Percentiles rank a stretch among this genome's conserved stretches.
phyloP scores from a whole-genome alignment of 805 yeast species.

The Torulaspora quercuum region DNA sequence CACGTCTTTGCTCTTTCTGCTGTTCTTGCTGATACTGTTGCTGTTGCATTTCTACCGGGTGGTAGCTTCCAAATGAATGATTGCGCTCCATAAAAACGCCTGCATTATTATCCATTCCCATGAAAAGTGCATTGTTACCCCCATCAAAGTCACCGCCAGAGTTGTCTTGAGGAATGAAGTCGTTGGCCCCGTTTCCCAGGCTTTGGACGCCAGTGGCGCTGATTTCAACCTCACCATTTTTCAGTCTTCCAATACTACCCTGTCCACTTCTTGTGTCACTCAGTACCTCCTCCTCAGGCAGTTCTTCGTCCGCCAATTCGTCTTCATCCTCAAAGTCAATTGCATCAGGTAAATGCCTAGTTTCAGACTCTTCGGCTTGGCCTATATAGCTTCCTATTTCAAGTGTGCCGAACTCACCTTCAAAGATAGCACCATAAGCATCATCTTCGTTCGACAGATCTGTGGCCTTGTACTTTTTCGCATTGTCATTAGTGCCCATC shows the following conservation, averaged over 20 bases:
- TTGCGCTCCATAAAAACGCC: slow-evolving; percentile 21
- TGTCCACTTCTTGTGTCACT: slow-evolving; percentile 1
- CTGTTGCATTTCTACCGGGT: slow-evolving; percentile 19
- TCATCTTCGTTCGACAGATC: slow-evolving; percentile 39
- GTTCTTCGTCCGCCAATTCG: slow-evolving; percentile 87
- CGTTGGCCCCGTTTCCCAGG: slow-evolving; percentile 9
- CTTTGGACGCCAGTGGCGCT: not conserved
- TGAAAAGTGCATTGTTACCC: slow-evolving; percentile 34
- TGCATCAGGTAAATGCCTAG: slow-evolving; percentile 85
- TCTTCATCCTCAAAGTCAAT: slow-evolving; percentile 92
- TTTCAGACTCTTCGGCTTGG: slow-evolving; percentile 42
- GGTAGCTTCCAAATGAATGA: slow-evolving; percentile 20
- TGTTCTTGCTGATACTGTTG: slow-evolving; percentile 10
- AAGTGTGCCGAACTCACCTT: slow-evolving; percentile 38
- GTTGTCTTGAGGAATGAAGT: slow-evolving; percentile 15
- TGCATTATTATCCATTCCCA: slow-evolving; percentile 28
- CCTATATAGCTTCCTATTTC: slow-evolving; percentile 34
- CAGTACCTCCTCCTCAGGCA: slow-evolving; percentile 34
- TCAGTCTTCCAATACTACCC: not conserved
- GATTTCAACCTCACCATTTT: slow-evolving; percentile 1
- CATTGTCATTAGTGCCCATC: slow-evolving; percentile 5
- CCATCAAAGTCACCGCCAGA: slow-evolving; percentile 18
- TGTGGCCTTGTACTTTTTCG: slow-evolving; percentile 10
- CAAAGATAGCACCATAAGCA: slow-evolving; percentile 39
- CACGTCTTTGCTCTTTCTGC: slow-evolving; percentile 10